Evolutionary conservation across 179 eudicot species (phyloP).

Genomic region (Beta lomatogona): DNA sequence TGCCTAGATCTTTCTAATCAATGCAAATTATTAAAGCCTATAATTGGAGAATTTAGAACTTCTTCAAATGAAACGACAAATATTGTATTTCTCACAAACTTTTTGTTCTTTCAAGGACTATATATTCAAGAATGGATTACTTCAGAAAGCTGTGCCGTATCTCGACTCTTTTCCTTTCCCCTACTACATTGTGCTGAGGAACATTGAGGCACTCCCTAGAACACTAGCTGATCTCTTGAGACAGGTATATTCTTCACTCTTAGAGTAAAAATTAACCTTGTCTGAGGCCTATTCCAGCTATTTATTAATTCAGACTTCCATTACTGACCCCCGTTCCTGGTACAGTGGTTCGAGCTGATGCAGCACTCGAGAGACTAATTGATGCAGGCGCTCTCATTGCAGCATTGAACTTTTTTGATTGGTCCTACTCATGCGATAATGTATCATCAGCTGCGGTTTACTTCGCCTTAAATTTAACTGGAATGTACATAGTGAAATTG

Average conservation of each 20-base stretch:
- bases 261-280: not conserved
- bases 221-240: conserved; percentile 92
- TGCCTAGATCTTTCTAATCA: no score
- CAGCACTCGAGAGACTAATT: conserved; percentile 59
- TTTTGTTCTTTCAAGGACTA: conserved; percentile 16
- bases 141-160: conserved; percentile 48
- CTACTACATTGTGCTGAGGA: conserved; percentile 79
- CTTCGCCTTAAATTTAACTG: not conserved
- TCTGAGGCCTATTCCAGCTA: not conserved
- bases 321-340: conserved; percentile 1
- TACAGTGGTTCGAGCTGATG: conserved; percentile 99
- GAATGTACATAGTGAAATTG: not conserved
- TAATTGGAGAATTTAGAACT: not conserved
- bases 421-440: not conserved
- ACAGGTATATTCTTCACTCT: conserved; percentile 55
- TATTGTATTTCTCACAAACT: not conserved
- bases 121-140: conserved; percentile 54
- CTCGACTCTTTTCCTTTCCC: conserved; percentile 95
- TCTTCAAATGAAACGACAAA: not conserved
- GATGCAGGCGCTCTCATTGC: not conserved
- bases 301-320: not conserved
- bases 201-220: conserved; percentile 91
- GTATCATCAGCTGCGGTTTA: no score
- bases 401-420: not conserved
- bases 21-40: not conserved